Evolutionary conservation across 2,329 filamentous ascomycete species (phyloP), one percentile per base, ranked within the genome.

Genomic region (Gnomoniopsis sp.): DNA sequence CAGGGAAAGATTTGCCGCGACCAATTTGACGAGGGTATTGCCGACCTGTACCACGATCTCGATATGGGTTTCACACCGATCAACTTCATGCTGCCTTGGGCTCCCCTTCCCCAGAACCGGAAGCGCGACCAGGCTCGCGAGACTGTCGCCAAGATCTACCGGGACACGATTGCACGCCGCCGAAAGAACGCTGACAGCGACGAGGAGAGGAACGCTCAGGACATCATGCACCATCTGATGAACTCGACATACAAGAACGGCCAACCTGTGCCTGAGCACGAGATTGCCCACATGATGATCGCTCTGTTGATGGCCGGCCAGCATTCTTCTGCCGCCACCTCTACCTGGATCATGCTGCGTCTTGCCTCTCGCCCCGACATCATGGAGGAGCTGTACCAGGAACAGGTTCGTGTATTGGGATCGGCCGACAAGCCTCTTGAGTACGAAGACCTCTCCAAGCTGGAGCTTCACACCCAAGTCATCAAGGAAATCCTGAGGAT

Each of bases 401-500:
- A 98, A 76, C 93, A 97, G 74, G 78, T 89, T 65, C 74, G 82
- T 56, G 82, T 82, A 57, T 81, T 96, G 15, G 93, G 92, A 34
- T 75, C 85, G 23, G 86, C 93, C 69, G 83, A 95, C 49, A 90
- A 89, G 19, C 80, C 86, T 15, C 81, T 96, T 49, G 84, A 81
- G 50, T 93, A 89, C 70, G 93, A 96, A 65, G 83, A 88, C 64
- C 82, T 97, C 17, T 80, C 87, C 65, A 88, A 88, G 73, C 83
- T 97, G 36, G 86, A 91, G 51, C 84, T 97, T 21, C 90, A 96
- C 78, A 82, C 88, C 67, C 88, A 91, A 67, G 87, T 96, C 64
- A 83, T 97, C 75, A 95, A 93, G 78, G 93, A 97, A 76, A 96
- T 93, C 2, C 87, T 97, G 43, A 89, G 93, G 63, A 80, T 97